These are phyloP conservation scores for Seiridium unicorne DNA, from an alignment of 2,329 filamentous ascomycete species.

Conservation along the genomic window DNA sequence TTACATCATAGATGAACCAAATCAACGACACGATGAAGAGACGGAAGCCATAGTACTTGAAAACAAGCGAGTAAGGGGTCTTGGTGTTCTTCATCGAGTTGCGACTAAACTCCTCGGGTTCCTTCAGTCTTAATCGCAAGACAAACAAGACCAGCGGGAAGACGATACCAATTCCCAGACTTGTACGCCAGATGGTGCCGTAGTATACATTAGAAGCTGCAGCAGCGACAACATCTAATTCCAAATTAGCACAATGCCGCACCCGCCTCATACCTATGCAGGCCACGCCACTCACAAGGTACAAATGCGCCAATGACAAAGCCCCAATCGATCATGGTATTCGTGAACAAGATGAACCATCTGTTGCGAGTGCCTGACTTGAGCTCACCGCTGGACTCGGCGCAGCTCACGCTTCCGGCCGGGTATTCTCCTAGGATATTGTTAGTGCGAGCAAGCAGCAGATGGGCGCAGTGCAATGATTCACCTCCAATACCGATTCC, in stretches of 20 bases:
- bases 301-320: constrained; percentile 81
- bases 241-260: not conserved
- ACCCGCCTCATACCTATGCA: not conserved
- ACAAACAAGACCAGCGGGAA: constrained; percentile 72
- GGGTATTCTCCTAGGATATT: constrained; percentile 63
- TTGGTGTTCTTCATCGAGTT: constrained; percentile 64
- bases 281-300: constrained; percentile 42
- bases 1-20: constrained; percentile 80
- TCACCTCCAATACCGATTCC: constrained; percentile 74
- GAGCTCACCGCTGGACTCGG: constrained; percentile 81
- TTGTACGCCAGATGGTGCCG: constrained; percentile 77
- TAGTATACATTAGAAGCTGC: constrained; percentile 61
- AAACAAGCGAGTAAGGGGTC: constrained; percentile 54
- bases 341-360: constrained; percentile 91
- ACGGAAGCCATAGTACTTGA: constrained; percentile 71
- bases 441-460: constrained; percentile 5
- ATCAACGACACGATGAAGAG: constrained; percentile 69
- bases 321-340: constrained; percentile 80
- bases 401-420: constrained; percentile 78
- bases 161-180: constrained; percentile 74
- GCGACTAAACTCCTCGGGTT: constrained; percentile 74
- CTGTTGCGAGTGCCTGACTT: constrained; percentile 78
- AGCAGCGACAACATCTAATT: constrained; percentile 47
- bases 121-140: constrained; percentile 69
- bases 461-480: not conserved